Evolutionary conservation across 1,284 basidiomycete genomes (phyloP).

Genomic region (Rhizopogon parksii): DNA sequence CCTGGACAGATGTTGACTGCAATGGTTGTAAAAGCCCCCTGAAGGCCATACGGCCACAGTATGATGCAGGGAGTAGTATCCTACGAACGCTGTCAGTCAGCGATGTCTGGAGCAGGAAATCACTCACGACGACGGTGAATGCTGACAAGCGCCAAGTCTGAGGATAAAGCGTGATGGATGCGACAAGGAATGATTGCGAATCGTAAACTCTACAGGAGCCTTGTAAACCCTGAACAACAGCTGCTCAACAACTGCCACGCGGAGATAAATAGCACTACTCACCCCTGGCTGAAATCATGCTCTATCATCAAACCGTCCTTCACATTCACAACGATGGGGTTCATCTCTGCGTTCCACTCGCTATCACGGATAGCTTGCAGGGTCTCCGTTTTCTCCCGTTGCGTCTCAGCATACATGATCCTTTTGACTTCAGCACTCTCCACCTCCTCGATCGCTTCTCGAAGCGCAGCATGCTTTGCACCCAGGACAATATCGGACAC

Average conservation of each 20-base stretch:
- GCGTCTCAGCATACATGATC: conserved; percentile 87
- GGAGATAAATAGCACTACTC: conserved; percentile 21
- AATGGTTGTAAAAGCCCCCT: conserved; percentile 50
- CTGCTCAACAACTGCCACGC: background rate
- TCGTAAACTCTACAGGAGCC: conserved; percentile 46
- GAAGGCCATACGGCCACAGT: conserved; percentile 54
- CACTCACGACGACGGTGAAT: conserved; percentile 33
- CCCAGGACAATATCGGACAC: conserved; percentile 59
- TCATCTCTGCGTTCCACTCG: conserved; percentile 74
- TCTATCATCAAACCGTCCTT: conserved; percentile 34
- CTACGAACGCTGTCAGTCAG: conserved; percentile 22
- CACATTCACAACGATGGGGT: conserved; percentile 57
- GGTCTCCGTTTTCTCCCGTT: conserved; percentile 61
- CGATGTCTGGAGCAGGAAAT: background rate
- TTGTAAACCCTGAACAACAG: conserved; percentile 43
- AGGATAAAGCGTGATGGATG: conserved; percentile 48
- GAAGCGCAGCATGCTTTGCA: conserved; percentile 58
- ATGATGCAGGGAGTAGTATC: conserved; percentile 42
- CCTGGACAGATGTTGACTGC: conserved; percentile 35
- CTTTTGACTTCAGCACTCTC: conserved; percentile 62
- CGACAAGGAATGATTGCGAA: conserved; percentile 68
- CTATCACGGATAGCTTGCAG: conserved; percentile 60
- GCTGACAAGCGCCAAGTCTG: conserved; percentile 31
- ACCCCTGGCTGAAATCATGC: conserved; percentile 70
- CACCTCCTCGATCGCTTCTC: conserved; percentile 48